phyloP scores from a whole-genome alignment of 1,139 yeast species.

The Saccharomycopsis crataegensis region DNA sequence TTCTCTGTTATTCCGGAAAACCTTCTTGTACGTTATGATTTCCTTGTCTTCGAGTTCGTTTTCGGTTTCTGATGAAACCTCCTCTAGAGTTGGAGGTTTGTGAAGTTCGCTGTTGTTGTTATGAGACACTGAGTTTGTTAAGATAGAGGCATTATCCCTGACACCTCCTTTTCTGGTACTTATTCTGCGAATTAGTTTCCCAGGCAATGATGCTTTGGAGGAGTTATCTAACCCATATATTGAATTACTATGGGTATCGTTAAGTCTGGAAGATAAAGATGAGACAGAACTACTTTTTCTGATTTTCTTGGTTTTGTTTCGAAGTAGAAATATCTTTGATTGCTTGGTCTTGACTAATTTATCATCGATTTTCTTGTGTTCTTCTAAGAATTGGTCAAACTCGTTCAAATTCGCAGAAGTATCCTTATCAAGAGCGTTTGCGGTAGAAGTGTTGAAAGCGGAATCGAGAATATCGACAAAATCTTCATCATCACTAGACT shows the following conservation, averaged over 20 bases:
- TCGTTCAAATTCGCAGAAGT: neutral
- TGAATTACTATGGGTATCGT: neutral
- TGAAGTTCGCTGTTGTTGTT: neutral
- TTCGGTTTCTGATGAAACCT: slow-evolving; percentile 2
- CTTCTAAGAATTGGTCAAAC: slow-evolving; percentile 11
- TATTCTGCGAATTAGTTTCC: slow-evolving; percentile 11
- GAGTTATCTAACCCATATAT: slow-evolving; percentile 12
- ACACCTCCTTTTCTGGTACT: slow-evolving; percentile 1
- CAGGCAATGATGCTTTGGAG: slow-evolving; percentile 5
- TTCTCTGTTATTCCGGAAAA: slow-evolving; percentile 11
- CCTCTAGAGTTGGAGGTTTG: slow-evolving; percentile 8
- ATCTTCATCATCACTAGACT: neutral
- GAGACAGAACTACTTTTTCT: slow-evolving; percentile 7
- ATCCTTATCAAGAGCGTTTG: neutral
- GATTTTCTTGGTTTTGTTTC: slow-evolving; percentile 8
- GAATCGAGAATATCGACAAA: slow-evolving; percentile 10
- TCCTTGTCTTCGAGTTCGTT: slow-evolving; percentile 10
- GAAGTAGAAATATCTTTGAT: slow-evolving; percentile 9
- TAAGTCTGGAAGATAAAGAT: slow-evolving; percentile 1
- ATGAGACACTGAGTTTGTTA: neutral
- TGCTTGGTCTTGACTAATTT: slow-evolving; percentile 14
- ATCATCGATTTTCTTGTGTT: slow-evolving; percentile 17
- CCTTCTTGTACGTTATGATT: slow-evolving; percentile 17
- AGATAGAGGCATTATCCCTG: neutral
- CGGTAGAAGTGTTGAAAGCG: slow-evolving; percentile 6